Conservation (phyloP, 257 asterid genomes). For the Capsicum chinense region DNA sequence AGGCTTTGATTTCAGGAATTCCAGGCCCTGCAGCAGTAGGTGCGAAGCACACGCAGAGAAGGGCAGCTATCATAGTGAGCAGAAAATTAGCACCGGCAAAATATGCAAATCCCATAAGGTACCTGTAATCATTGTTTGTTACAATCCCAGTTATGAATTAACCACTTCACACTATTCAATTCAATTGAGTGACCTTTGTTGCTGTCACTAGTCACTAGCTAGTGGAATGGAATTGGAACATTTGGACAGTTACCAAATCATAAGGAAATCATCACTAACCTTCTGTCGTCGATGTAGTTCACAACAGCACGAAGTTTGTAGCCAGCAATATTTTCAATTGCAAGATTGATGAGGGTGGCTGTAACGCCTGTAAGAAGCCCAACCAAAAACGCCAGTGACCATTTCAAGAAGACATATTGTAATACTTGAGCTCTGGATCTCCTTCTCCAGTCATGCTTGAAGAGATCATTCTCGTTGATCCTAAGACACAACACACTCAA, state of each 20-base stretch:
- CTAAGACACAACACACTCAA: conserved; percentile 40
- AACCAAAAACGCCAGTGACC: conserved; percentile 83
- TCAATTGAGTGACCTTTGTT: background rate
- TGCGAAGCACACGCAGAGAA: conserved; percentile 80
- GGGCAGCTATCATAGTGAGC: conserved; percentile 69
- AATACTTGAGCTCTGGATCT: conserved; percentile 72
- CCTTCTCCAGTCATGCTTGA: conserved; percentile 99
- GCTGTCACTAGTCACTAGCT: background rate
- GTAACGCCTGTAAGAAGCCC: conserved; percentile 89
- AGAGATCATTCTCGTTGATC: conserved; percentile 92
- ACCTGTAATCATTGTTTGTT: conserved; percentile 60
- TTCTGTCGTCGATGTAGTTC: conserved; percentile 64
- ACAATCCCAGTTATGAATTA: background rate
- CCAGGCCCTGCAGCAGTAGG: conserved; percentile 99
- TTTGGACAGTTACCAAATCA: background rate
- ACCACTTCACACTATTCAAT: background rate
- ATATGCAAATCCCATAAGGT: conserved; percentile 63
- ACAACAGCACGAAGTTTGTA: conserved; percentile 75
- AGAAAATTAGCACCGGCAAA: conserved; percentile 64
- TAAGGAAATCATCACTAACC: conserved; percentile 41
- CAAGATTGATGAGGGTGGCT: conserved; percentile 89
- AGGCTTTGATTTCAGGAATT: conserved; percentile 93
- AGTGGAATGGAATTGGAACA: background rate
- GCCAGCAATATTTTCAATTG: conserved; percentile 88
- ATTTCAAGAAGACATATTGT: conserved; percentile 78